Evolutionary conservation across 192 early-diverging fungal species (phyloP).

Genomic region (Coemansia sp.): DNA sequence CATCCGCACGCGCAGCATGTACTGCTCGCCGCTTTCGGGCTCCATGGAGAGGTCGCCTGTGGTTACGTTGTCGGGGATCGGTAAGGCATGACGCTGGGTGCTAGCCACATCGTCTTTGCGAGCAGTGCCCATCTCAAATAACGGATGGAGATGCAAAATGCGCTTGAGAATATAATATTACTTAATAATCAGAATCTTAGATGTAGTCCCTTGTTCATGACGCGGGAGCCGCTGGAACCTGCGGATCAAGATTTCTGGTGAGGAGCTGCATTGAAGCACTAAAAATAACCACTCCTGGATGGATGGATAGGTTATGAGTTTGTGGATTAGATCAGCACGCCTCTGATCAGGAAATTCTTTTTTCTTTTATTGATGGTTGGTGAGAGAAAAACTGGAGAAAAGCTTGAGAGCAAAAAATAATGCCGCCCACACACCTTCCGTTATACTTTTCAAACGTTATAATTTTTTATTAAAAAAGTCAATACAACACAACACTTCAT

Average conservation of each 20-base stretch:
- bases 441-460: too few relatives aligned
- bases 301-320: background rate
- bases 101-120: constrained; percentile 6
- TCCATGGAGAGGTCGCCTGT: constrained; percentile 29
- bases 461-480: too few relatives aligned
- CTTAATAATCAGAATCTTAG: too few relatives aligned
- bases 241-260: too few relatives aligned
- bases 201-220: too few relatives aligned
- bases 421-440: background rate
- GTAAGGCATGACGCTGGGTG: constrained; percentile 37
- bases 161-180: too few relatives aligned
- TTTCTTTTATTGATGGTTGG: background rate
- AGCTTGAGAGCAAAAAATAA: background rate
- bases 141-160: background rate
- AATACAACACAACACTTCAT: too few relatives aligned
- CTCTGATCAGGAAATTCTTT: background rate
- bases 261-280: background rate
- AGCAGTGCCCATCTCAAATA: constrained; percentile 1
- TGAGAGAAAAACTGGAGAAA: background rate
- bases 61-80: constrained; percentile 18
- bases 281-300: background rate
- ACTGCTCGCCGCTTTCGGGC: constrained; percentile 48
- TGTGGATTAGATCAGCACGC: background rate
- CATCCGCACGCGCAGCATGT: constrained; percentile 44
- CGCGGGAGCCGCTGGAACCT: too few relatives aligned